phyloP scores from a whole-genome alignment of 2,329 filamentous ascomycete species.

The Pseudophaeomoniella oleicola region DNA sequence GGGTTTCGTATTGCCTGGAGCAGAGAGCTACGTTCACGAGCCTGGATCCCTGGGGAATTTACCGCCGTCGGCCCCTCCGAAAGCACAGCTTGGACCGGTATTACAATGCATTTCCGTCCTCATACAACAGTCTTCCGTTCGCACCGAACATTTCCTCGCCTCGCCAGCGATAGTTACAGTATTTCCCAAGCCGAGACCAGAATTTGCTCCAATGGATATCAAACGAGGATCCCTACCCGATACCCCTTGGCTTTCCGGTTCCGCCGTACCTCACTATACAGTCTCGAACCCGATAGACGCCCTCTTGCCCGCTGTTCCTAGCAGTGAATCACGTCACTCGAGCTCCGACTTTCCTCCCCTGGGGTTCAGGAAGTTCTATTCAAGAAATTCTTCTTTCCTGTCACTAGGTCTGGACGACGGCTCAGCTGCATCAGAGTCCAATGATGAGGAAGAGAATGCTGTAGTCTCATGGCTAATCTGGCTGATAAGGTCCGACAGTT shows the following conservation, averaged over 20 bases:
- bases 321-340: conserved; percentile 17
- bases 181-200: conserved; percentile 42
- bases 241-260: conserved; percentile 38
- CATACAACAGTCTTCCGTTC: conserved; percentile 63
- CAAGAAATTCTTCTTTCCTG: not conserved
- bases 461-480: conserved; percentile 61
- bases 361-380: conserved; percentile 17
- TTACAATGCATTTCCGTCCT: conserved; percentile 66
- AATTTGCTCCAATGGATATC: conserved; percentile 35
- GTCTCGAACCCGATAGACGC: conserved; percentile 47
- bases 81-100: conserved; percentile 50
- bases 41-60: conserved; percentile 43
- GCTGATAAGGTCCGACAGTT: conserved; percentile 41
- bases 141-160: conserved; percentile 56
- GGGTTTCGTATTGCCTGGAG: conserved; percentile 53
- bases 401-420: not conserved
- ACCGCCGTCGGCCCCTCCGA: conserved; percentile 45
- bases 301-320: conserved; percentile 40
- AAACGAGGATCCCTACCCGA: conserved; percentile 35
- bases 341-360: conserved; percentile 40
- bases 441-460: conserved; percentile 52
- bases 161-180: conserved; percentile 56
- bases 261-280: conserved; percentile 30
- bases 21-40: conserved; percentile 38
- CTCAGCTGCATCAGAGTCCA: conserved; percentile 11